These are phyloP conservation scores for Penicillium sp. DNA, from an alignment of 2,329 filamentous ascomycete genomes.

Conservation along the genomic window DNA sequence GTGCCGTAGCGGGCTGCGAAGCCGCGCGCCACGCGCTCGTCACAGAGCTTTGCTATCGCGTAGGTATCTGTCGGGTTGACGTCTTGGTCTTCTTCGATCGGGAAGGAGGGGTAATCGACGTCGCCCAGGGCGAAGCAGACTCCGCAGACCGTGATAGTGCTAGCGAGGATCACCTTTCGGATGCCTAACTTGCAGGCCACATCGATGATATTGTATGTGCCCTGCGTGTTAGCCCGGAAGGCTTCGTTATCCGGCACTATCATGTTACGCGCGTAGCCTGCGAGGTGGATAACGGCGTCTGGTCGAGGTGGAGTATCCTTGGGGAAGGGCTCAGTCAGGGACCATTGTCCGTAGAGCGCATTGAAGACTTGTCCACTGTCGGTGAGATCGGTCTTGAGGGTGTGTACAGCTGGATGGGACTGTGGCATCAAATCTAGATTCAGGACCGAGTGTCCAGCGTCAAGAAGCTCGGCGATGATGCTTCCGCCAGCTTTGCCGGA, in stretches of 20 bases:
- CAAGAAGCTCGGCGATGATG: slow-evolving; percentile 55
- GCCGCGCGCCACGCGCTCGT: slow-evolving; percentile 58
- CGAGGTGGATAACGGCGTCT: slow-evolving; percentile 65
- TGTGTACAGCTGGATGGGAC: slow-evolving; percentile 48
- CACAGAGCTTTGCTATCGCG: slow-evolving; percentile 61
- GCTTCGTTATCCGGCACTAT: slow-evolving; percentile 63
- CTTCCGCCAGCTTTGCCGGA: slow-evolving; percentile 58
- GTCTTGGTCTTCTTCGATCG: slow-evolving; percentile 62
- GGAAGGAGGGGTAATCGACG: slow-evolving; percentile 59
- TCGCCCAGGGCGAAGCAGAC: slow-evolving; percentile 64
- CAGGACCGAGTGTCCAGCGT: slow-evolving; percentile 54
- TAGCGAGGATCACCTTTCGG: slow-evolving; percentile 63
- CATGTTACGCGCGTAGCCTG: slow-evolving; percentile 61
- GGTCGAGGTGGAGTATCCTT: slow-evolving; percentile 47
- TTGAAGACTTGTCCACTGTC: slow-evolving; percentile 60
- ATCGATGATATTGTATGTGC: slow-evolving; percentile 65
- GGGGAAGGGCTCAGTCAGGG: slow-evolving; percentile 45
- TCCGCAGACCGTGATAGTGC: slow-evolving; percentile 63
- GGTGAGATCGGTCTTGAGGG: slow-evolving; percentile 59
- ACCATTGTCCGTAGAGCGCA: slow-evolving; percentile 59
- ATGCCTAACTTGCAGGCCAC: slow-evolving; percentile 64
- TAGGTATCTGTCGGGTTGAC: slow-evolving; percentile 65
- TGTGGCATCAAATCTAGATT: slow-evolving; percentile 57
- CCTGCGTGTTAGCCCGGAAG: slow-evolving; percentile 59
- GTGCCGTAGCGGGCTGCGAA: slow-evolving; percentile 58